Evolutionary conservation across 83 land plant genomes (phyloP).

Genomic region (Picea mariana): DNA sequence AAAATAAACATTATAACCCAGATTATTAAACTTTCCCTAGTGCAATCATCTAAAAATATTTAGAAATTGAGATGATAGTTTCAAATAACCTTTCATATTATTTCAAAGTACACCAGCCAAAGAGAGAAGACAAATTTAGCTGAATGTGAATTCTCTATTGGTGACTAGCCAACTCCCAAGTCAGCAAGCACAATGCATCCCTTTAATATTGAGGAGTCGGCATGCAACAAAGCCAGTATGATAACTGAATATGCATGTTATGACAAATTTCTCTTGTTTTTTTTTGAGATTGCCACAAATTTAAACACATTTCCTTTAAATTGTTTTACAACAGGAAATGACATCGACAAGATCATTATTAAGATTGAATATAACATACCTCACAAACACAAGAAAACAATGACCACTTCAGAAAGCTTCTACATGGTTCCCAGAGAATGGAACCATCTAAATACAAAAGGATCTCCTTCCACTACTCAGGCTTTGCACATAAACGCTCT

Average conservation of each 20-base stretch:
- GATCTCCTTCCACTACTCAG: neutral
- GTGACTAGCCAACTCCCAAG: neutral
- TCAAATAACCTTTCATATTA: neutral
- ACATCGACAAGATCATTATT: neutral
- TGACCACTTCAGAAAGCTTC: neutral
- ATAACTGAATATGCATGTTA: neutral
- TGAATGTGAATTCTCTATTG: neutral
- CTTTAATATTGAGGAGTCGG: neutral
- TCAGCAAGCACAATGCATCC: neutral
- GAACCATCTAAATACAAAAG: constrained; percentile 1
- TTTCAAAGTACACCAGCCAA: neutral
- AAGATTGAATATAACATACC: neutral
- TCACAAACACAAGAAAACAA: neutral
- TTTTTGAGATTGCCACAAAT: neutral
- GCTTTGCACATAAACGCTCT: constrained; percentile 14
- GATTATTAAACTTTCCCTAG: neutral
- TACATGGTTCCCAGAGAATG: neutral
- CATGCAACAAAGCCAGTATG: neutral
- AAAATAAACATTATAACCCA: neutral
- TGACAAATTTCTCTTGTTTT: neutral
- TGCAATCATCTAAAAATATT: neutral
- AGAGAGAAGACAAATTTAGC: neutral
- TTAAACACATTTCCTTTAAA: neutral
- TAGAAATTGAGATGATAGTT: neutral
- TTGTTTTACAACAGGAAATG: neutral